Conservation (phyloP, 306 rosid species). For the Pterocarpus santalinus region DNA sequence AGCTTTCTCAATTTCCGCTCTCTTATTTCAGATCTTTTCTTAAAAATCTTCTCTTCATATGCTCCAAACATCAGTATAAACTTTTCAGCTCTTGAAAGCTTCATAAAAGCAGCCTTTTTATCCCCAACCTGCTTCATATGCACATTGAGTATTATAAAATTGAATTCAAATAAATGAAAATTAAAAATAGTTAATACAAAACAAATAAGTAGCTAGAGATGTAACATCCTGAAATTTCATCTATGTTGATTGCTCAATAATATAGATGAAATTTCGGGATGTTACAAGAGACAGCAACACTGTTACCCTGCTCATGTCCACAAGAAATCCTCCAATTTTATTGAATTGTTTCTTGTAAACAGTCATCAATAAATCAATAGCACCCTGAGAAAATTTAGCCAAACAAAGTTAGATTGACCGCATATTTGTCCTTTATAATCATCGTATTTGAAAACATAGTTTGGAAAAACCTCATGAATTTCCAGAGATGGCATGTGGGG, state of each 20-base stretch:
- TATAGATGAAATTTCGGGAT: too few species aligned
- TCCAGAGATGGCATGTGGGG: constrained; percentile 68
- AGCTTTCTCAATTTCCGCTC: constrained; percentile 40
- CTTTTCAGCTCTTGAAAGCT: constrained; percentile 63
- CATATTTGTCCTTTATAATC: background rate
- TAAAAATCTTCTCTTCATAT: constrained; percentile 60
- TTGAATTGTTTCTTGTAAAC: constrained; percentile 61
- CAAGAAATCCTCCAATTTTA: constrained; percentile 64
- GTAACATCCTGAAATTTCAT: too few species aligned
- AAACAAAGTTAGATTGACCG: background rate
- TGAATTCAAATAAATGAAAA: background rate
- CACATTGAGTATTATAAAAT: background rate
- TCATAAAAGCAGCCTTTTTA: constrained; percentile 47
- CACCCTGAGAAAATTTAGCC: constrained; percentile 39
- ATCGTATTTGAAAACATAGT: background rate
- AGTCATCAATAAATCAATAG: constrained; percentile 58
- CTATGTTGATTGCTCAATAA: too few species aligned
- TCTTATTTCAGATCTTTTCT: constrained; percentile 50
- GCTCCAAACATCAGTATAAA: constrained; percentile 60
- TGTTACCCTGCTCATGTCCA: constrained; percentile 61
- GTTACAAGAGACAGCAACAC: background rate
- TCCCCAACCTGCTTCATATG: constrained; percentile 45
- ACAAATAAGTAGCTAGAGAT: background rate
- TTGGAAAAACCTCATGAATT: constrained; percentile 52
- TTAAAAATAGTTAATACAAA: background rate